Evolutionary conservation across 345 rosid species (phyloP), one percentile per base, ranked within the genome.

Genomic region (Syzygium aqueum): DNA sequence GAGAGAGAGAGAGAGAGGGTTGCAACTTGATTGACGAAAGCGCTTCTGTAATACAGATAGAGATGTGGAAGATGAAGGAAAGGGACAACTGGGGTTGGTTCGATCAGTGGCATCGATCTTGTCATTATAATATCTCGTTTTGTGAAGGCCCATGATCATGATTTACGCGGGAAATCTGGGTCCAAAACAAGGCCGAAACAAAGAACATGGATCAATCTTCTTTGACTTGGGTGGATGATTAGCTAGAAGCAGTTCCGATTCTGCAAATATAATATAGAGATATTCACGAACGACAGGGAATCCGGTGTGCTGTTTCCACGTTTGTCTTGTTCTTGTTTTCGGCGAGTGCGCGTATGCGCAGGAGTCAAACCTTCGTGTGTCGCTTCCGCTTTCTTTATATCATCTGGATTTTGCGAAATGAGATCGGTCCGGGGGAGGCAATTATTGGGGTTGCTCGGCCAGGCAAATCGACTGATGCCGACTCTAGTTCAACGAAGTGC

Each of bases 161-260:
- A 22, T 19, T 54, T 84, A 84, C 86, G n/a, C 67, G 86, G 86
- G 52, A 40, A 43, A 50, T 57, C 73, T 59, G 86, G 86, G 59
- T 37, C 11, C 37, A 16, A 19, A 53, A 7, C 49, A 19, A 30
- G 57, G 40, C 65, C 61, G 21, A 13, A 85, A 46, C 27, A 11
- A 21, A 67, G 85, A 28, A 22, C 10, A n/a, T 17, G 33, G 53
- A 28, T 30, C 80, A 56, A 77, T 50, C 63, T 77, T 51, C 1
- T 49, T 87, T 86, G 90, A 89, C 88, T 87, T 53, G 46, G 27
- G 77, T 4, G 6, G 23, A 37, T 67, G 78, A 30, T 67, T 67
- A 30, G 43, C 78, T 67, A 19, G 78, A 33, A 37, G 46, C 78
- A 67, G 46, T 17, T 33, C 23, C 46, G 46, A 67, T 67, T 67